Evolutionary conservation across 2,329 filamentous ascomycete genomes (phyloP), one percentile per base, ranked within the genome.

Genomic region (Talaromyces rugulosus): DNA sequence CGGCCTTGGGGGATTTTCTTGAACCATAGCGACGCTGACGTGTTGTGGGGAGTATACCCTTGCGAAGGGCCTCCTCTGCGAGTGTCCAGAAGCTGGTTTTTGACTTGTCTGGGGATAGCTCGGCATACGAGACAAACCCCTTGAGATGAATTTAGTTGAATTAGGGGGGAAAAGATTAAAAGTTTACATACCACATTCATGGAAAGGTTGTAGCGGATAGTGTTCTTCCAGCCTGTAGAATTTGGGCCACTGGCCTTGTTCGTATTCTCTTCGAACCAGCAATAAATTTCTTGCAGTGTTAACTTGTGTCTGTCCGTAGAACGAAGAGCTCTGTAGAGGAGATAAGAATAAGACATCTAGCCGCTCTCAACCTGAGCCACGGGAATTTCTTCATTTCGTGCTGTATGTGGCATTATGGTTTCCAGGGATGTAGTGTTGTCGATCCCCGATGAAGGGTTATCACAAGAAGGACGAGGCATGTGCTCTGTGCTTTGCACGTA

Each of bases 171-270:
- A 52, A 9, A 5, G 12, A 33, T 16, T 11, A 53, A 18, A 63
- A 11, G 9, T 7, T n/a, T 40, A 81, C 87, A 77, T 85, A 97
- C 94, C 64, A 84, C 83, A 69, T 98, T 98, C 93, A 98, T 97
- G 55, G 92, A 96, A 7, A 98, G 80, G 68, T 98, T 98, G 75
- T 98, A 94, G 2, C 94, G 86, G 66, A 98, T 96, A 73, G 91
- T 96, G 75, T 97, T 98, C 77, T 94, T 90, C 94, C 94, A 98
- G 9, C 93, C 94, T 68, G 87, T 89, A 12, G 76, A 79, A 7
- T 81, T 82, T 18, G 76, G 72, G 53, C 83, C 82, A 58, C 82
- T 86, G 4, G 85, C 86, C 75, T 95, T 96, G 67, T 85, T 84
- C 2, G 92, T 96, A 70, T 96, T 88, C 31, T 88, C 83, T 50